Evolutionary conservation across 805 yeast species (phyloP), one percentile per base, ranked within the genome.

Genomic region (Zygotorulaspora chibaensis): DNA sequence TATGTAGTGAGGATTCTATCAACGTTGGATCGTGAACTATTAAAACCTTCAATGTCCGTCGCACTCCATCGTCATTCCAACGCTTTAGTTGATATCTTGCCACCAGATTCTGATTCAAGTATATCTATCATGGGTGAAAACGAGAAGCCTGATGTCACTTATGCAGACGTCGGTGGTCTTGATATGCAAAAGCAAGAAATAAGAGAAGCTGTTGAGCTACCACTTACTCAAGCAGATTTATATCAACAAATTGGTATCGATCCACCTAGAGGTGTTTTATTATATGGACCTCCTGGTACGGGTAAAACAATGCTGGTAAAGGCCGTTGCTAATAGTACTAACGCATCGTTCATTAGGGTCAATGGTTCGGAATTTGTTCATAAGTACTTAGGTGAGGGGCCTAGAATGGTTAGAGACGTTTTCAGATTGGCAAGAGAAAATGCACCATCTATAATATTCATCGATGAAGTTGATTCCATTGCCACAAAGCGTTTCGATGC

Each of bases 261-360:
- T 61, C 99, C 99, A 15, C 99, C 99, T 52, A 82, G 98, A 56
- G 99, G 99, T 59, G 99, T 93, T 26, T 71, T 93, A 56, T 74
- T 93, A 50, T 93, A 93, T 69, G 99, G 99, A n/a, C 98, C 99
- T 9, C 99, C 99, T 39, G 99, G 99, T 66, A 93, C 99, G 1
- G 99, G 99, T 61, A 93, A 93, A 68, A 93, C 99, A 17, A 90
- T 93, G 98, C 77, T 93, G 64, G 99, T 93, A 40, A 93, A 93
- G 69, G 99, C 99, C 0, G 99, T 93, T 38, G 99, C 99, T 10
- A 91, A 93, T 69, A 82, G 91, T 46, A 84, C 98, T 3, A 87
- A 96, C 1, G 99, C 99, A 2, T 77, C 96, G 4, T 93, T 93
- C 61, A 93, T 93, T 57, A 86, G 98, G 66, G 96, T 93, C 26